Evolutionary conservation across 2,329 filamentous ascomycete species (phyloP).

Genomic region (Bipolaris sorokiniana): DNA sequence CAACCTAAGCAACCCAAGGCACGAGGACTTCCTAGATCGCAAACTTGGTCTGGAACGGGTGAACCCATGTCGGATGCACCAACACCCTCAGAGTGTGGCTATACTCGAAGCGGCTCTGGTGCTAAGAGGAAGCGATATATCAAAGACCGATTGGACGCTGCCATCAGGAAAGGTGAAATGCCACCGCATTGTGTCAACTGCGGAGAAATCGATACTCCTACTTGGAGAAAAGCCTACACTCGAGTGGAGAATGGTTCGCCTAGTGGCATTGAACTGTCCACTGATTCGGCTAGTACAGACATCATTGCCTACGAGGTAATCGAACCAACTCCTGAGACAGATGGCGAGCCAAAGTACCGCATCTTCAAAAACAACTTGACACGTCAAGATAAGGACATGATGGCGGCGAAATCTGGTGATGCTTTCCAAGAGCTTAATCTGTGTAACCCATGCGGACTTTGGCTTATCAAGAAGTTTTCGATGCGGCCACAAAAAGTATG

Average conservation of each 20-base stretch:
- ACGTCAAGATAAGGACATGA: conserved; percentile 65
- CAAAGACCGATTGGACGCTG: conserved; percentile 60
- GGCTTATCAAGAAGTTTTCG: conserved; percentile 84
- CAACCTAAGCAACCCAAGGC: conserved; percentile 28
- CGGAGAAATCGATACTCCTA: conserved; percentile 92
- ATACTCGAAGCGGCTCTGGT: conserved; percentile 56
- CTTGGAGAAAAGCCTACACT: conserved; percentile 93
- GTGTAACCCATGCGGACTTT: conserved; percentile 96
- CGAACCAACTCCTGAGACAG: conserved; percentile 57
- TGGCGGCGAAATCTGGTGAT: conserved; percentile 17
- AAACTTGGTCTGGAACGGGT: conserved; percentile 47
- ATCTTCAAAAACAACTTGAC: conserved; percentile 77
- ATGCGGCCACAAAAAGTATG: conserved; percentile 86
- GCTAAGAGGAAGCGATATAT: conserved; percentile 72
- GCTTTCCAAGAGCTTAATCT: conserved; percentile 74
- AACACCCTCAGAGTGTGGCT: conserved; percentile 27
- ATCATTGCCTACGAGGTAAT: conserved; percentile 56
- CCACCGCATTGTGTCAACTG: conserved; percentile 92
- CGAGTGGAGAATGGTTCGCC: conserved; percentile 75
- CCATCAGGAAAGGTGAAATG: conserved; percentile 78
- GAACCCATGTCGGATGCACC: conserved; percentile 45
- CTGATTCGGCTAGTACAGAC: conserved; percentile 69
- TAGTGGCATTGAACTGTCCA: conserved; percentile 70
- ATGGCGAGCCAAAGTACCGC: conserved; percentile 70
- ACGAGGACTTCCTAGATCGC: conserved; percentile 43